These are phyloP conservation scores for Cyberlindnera japonica DNA, from an alignment of 805 yeast species.

Conservation along the genomic window DNA sequence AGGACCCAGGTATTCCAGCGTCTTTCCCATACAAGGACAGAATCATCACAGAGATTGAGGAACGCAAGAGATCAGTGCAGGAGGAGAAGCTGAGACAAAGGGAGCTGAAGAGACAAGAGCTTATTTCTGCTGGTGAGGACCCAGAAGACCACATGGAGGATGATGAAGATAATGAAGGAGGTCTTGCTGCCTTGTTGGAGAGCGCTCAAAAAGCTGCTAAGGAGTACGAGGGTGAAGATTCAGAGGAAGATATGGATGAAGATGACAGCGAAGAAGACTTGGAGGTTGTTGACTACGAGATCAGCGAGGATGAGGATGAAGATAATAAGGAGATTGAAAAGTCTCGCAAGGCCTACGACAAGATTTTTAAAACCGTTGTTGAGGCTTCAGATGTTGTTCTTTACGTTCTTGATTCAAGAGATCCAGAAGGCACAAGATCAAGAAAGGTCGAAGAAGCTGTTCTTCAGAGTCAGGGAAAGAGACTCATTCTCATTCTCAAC, in stretches of 20 bases:
- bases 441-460: conserved; percentile 88
- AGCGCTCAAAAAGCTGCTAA: conserved; percentile 88
- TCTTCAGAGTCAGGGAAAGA: conserved; percentile 71
- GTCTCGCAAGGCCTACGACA: conserved; percentile 88
- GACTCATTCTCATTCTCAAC: conserved; percentile 81
- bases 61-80: conserved; percentile 48
- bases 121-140: conserved; percentile 37
- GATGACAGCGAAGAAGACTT: conserved; percentile 38
- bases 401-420: conserved; percentile 96
- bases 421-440: conserved; percentile 93
- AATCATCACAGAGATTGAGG: conserved; percentile 70
- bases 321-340: conserved; percentile 54
- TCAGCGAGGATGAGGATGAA: conserved; percentile 40
- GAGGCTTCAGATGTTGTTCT: conserved; percentile 88
- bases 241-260: conserved; percentile 41
- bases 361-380: conserved; percentile 88
- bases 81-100: conserved; percentile 52
- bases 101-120: conserved; percentile 42
- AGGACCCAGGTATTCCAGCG: conserved; percentile 94
- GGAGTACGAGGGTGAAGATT: conserved; percentile 58
- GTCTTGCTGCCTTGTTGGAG: conserved; percentile 80
- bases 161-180: conserved; percentile 39
- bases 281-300: conserved; percentile 49
- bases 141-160: conserved; percentile 35
- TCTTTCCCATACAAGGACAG: conserved; percentile 91